These are phyloP conservation scores for Spergularia azorica DNA, from an alignment of 179 eudicot genomes.

Conservation along the genomic window DNA sequence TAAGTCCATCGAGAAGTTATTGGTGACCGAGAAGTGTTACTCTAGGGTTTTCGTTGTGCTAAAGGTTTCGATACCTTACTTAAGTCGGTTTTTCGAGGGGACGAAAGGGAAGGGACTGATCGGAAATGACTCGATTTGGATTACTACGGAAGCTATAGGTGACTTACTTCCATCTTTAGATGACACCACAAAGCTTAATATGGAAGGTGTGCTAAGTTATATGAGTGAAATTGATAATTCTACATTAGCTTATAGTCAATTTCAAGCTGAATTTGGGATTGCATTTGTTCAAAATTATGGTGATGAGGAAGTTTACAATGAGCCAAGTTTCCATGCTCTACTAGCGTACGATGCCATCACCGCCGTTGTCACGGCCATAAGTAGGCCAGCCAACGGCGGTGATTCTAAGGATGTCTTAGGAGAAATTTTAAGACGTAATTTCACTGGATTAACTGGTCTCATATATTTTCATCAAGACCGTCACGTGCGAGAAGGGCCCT, in stretches of 20 bases:
- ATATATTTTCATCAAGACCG: constrained; percentile 31
- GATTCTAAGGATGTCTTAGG: constrained; percentile 17
- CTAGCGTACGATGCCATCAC: constrained; percentile 40
- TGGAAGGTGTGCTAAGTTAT: constrained; percentile 42
- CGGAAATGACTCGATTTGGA: constrained; percentile 38
- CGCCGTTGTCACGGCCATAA: constrained; percentile 23
- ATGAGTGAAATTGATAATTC: constrained; percentile 32
- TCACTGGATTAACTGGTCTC: constrained; percentile 40
- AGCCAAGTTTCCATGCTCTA: constrained; percentile 38
- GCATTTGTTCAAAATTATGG: constrained; percentile 22
- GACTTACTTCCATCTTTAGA: constrained; percentile 31
- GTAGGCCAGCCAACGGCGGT: neutral
- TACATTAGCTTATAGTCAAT: constrained; percentile 2
- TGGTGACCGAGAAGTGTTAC: neutral
- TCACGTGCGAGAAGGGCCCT: neutral
- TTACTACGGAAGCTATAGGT: constrained; percentile 23
- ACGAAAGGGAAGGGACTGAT: constrained; percentile 36
- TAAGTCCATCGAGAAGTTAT: constrained; percentile 14
- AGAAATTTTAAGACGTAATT: constrained; percentile 31
- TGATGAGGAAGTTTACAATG: constrained; percentile 20
- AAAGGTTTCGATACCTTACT: constrained; percentile 32
- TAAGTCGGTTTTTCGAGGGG: constrained; percentile 28
- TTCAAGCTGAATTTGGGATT: constrained; percentile 26
- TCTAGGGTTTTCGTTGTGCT: constrained; percentile 44
- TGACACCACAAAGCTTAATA: constrained; percentile 17